A percentile compares a stretch with the other conserved stretches of the same genome.
These are phyloP conservation scores for Fonsecaea multimorphosa DNA, from an alignment of 2,329 filamentous ascomycete genomes.

Conservation along the genomic window DNA sequence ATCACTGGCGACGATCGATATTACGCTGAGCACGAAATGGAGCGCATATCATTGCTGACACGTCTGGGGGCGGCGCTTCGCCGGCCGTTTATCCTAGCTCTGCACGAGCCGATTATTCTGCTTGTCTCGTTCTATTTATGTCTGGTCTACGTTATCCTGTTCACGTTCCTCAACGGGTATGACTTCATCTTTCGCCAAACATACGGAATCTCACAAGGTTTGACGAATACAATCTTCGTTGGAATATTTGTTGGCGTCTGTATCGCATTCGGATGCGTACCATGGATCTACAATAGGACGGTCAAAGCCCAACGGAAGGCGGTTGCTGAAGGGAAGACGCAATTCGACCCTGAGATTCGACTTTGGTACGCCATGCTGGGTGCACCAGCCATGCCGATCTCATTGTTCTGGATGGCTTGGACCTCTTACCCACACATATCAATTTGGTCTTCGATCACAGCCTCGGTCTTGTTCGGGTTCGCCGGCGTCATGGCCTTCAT, in stretches of 20 bases:
- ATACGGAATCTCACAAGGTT: conserved; percentile 53
- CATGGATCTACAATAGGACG: conserved; percentile 54
- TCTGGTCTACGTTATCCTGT: conserved; percentile 45
- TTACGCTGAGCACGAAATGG: conserved; percentile 55
- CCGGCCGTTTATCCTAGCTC: conserved; percentile 56
- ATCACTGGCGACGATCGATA: conserved; percentile 56
- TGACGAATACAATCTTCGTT: conserved; percentile 57
- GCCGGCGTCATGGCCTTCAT: conserved; percentile 59
- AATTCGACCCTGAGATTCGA: conserved; percentile 59
- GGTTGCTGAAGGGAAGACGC: conserved; percentile 46
- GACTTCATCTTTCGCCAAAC: conserved; percentile 57
- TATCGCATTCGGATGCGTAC: conserved; percentile 48
- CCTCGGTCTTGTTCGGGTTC: conserved; percentile 60
- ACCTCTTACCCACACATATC: conserved; percentile 54
- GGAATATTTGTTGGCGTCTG: conserved; percentile 54
- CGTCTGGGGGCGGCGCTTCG: conserved; percentile 53
- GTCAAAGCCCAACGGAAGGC: conserved; percentile 52
- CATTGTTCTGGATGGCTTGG: conserved; percentile 66
- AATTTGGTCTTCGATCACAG: conserved; percentile 59
- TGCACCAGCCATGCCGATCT: conserved; percentile 57
- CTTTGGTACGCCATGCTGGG: conserved; percentile 61
- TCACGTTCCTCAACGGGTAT: conserved; percentile 55
- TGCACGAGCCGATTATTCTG: conserved; percentile 49
- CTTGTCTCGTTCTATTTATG: conserved; percentile 42
- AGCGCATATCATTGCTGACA: conserved; percentile 47